phyloP scores from a whole-genome alignment of 495 filamentous ascomycete species.

The Penicillium lagena region DNA sequence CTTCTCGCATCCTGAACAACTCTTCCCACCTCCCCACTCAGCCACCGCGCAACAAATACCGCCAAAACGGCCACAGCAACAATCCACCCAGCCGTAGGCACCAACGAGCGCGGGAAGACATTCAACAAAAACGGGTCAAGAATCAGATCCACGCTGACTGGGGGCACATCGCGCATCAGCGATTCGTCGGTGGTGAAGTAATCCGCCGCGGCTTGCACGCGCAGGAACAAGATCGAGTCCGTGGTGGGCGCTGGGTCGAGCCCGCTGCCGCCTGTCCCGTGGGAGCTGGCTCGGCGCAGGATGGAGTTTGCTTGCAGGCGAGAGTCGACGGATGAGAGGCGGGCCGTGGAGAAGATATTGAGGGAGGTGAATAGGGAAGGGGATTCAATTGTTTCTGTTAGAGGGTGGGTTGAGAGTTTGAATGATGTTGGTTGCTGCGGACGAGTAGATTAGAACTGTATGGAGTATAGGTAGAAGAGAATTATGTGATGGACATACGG shows the following conservation, averaged over 20 bases:
- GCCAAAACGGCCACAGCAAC: constrained; percentile 46
- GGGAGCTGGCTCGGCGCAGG: not conserved
- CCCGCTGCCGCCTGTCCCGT: not conserved
- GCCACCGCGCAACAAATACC: constrained; percentile 36
- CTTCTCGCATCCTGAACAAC: constrained; percentile 16
- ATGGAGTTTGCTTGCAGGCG: constrained; percentile 10
- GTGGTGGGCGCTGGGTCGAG: constrained; percentile 14
- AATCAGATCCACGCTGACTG: constrained; percentile 76
- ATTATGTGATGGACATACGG: constrained; percentile 48
- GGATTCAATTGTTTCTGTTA: constrained; percentile 51
- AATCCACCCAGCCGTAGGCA: constrained; percentile 59
- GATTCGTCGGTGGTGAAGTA: constrained; percentile 69
- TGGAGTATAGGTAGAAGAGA: not conserved
- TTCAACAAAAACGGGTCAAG: constrained; percentile 80
- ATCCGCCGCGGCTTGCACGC: constrained; percentile 68
- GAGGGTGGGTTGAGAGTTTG: constrained; percentile 53
- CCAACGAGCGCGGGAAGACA: constrained; percentile 61
- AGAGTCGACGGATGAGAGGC: constrained; percentile 24
- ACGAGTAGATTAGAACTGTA: not conserved
- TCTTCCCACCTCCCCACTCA: constrained; percentile 21
- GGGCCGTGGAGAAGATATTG: constrained; percentile 52
- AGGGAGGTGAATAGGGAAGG: constrained; percentile 58
- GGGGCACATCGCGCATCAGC: constrained; percentile 70
- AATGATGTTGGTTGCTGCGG: constrained; percentile 84
- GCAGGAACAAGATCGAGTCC: constrained; percentile 71